Evolutionary conservation across 768 basidiomycete genomes (phyloP).

Genomic region (Exidia glandulosa): DNA sequence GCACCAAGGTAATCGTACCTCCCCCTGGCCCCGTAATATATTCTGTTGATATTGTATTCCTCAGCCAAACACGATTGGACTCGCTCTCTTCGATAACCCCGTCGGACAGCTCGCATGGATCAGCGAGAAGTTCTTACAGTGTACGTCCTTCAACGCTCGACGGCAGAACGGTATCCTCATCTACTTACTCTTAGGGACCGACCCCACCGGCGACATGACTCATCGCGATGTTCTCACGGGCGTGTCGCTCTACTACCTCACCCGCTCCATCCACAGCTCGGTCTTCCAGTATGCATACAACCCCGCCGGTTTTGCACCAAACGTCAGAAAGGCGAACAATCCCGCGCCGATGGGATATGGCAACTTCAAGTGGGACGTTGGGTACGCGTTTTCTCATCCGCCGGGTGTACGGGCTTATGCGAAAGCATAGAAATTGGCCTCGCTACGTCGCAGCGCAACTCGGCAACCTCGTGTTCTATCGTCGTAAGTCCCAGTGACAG

Average conservation of each 20-base stretch:
- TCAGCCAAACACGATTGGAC: conserved; percentile 16
- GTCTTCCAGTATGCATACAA: conserved; percentile 12
- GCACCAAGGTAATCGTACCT: conserved; percentile 1
- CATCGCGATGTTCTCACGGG: conserved; percentile 10
- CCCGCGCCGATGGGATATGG: conserved; percentile 1
- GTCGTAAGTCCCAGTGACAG: not conserved
- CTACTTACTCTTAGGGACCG: conserved; percentile 1
- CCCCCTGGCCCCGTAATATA: not conserved
- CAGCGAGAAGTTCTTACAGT: conserved; percentile 10
- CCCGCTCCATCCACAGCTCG: conserved; percentile 12
- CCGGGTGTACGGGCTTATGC: no score
- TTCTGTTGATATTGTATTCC: not conserved
- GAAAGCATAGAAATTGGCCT: not conserved
- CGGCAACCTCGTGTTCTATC: not conserved
- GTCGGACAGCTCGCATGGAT: conserved; percentile 17
- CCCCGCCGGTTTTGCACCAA: not conserved
- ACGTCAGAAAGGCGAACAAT: not conserved
- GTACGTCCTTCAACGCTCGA: conserved; percentile 2
- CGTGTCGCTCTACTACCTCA: conserved; percentile 17
- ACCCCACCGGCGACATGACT: conserved; percentile 6
- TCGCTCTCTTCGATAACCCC: conserved; percentile 16
- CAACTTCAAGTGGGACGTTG: not conserved
- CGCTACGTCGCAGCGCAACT: not conserved
- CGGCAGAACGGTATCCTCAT: not conserved
- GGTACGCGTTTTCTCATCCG: not conserved